These are phyloP conservation scores for Gliomastix tumulicola DNA, from an alignment of 2,329 filamentous ascomycete species.

Conservation along the genomic window DNA sequence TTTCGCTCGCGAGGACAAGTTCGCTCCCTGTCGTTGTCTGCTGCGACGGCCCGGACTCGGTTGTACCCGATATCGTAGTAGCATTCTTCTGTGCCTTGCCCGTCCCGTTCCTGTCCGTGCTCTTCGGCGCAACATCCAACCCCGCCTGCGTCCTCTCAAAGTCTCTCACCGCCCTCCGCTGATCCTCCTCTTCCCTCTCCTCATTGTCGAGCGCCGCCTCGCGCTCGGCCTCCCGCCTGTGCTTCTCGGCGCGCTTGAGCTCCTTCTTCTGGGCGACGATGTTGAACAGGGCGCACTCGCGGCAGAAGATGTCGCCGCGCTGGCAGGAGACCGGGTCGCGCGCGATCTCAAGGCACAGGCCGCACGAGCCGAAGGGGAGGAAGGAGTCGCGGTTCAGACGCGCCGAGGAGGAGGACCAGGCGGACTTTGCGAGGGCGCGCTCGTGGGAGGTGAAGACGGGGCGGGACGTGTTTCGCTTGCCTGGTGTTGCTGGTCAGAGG, in stretches of 20 bases:
- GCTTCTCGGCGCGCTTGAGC: conserved; percentile 72
- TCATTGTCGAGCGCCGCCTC: conserved; percentile 55
- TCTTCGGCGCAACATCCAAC: conserved; percentile 25
- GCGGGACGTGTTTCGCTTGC: conserved; percentile 85
- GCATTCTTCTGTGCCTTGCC: conserved; percentile 31
- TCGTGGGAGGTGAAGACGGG: conserved; percentile 94
- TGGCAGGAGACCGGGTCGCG: conserved; percentile 77
- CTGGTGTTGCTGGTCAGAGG: conserved; percentile 28
- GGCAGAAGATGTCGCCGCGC: conserved; percentile 86
- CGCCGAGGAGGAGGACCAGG: conserved; percentile 78
- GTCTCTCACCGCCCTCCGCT: conserved; percentile 63
- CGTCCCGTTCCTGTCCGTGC: conserved; percentile 8
- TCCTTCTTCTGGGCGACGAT: conserved; percentile 89
- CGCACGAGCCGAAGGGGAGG: conserved; percentile 82
- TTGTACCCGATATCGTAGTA: conserved; percentile 17
- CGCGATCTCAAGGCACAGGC: conserved; percentile 76
- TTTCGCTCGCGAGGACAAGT: conserved; percentile 1
- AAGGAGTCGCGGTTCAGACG: conserved; percentile 86
- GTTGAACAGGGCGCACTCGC: conserved; percentile 87
- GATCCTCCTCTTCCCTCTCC: conserved; percentile 61
- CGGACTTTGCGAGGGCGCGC: conserved; percentile 70
- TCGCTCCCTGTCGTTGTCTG: conserved; percentile 1
- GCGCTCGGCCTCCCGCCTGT: conserved; percentile 51
- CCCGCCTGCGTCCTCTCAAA: conserved; percentile 85
- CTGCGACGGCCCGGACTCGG: too few species aligned